phyloP scores from a whole-genome alignment of 331 rosid genomes.

The Dryas integrifolia region DNA sequence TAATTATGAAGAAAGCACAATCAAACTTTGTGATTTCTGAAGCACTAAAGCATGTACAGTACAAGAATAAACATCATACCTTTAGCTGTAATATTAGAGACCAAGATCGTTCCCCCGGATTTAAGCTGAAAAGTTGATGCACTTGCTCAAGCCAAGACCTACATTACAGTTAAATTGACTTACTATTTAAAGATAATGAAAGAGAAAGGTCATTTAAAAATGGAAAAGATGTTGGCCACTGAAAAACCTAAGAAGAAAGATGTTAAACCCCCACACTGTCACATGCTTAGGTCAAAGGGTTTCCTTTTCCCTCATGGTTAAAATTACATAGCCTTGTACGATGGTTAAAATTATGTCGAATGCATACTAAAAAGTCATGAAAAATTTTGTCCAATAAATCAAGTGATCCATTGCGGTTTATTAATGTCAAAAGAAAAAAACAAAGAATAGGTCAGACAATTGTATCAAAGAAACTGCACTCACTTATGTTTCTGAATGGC shows the following conservation, averaged over 20 bases:
- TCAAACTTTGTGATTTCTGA: background rate
- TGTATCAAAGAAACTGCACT: conserved; percentile 19
- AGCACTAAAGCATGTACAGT: background rate
- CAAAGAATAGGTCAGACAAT: background rate
- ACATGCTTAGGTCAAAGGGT: background rate
- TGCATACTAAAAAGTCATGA: background rate
- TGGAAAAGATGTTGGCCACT: background rate
- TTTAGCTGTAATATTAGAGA: conserved; percentile 54
- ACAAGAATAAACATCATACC: conserved; percentile 37
- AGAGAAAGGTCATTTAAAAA: background rate
- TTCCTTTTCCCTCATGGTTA: background rate
- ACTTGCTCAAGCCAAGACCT: conserved; percentile 82
- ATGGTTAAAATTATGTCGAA: background rate
- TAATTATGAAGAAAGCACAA: background rate
- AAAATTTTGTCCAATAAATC: background rate
- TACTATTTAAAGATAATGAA: background rate
- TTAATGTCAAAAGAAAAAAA: background rate
- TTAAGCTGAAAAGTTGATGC: conserved; percentile 37
- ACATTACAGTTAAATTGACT: conserved; percentile 24
- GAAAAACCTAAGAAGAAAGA: background rate
- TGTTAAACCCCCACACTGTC: background rate
- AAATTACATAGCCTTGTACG: background rate
- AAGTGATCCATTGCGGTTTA: background rate
- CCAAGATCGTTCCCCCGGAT: conserved; percentile 56
- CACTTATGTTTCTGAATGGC: conserved; percentile 74